These are phyloP conservation scores for Penicillium pulvis DNA, from an alignment of 495 filamentous ascomycete species.

Conservation along the genomic window DNA sequence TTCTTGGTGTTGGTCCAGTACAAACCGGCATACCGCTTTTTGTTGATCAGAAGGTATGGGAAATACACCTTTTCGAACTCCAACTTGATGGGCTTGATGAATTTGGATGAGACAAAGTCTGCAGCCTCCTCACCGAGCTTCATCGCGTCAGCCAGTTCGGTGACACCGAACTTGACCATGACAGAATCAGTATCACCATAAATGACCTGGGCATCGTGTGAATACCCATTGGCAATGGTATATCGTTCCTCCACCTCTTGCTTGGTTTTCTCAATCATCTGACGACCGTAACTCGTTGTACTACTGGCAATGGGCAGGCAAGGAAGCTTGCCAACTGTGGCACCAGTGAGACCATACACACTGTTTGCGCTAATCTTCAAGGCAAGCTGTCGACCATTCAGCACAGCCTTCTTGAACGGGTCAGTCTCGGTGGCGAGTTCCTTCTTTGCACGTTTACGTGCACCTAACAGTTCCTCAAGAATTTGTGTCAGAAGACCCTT, in stretches of 20 bases:
- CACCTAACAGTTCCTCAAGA: constrained; percentile 85
- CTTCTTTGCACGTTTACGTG: constrained; percentile 90
- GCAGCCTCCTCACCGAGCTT: constrained; percentile 91
- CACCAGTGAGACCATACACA: constrained; percentile 96
- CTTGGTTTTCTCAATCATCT: constrained; percentile 99
- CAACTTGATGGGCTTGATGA: constrained; percentile 94
- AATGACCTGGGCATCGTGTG: constrained; percentile 91
- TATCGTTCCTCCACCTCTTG: constrained; percentile 87
- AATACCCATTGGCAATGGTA: constrained; percentile 90
- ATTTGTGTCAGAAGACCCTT: constrained; percentile 95
- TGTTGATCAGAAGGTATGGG: constrained; percentile 98
- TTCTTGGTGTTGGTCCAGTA: constrained; percentile 97
- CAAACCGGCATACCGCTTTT: constrained; percentile 96
- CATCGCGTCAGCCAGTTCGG: constrained; percentile 84
- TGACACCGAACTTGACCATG: constrained; percentile 98
- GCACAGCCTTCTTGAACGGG: constrained; percentile 93
- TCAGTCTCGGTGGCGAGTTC: constrained; percentile 91
- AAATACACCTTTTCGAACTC: constrained; percentile 99
- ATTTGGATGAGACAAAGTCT: constrained; percentile 83
- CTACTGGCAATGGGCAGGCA: constrained; percentile 95
- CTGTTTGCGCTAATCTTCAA: constrained; percentile 97
- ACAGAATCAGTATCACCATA: constrained; percentile 99
- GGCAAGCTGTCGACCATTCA: constrained; percentile 96
- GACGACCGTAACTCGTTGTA: constrained; percentile 91
- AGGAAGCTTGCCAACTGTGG: constrained; percentile 92